phyloP scores from a whole-genome alignment of 139 green algal species.

The Auxenochlorella pyrenoidosa region DNA sequence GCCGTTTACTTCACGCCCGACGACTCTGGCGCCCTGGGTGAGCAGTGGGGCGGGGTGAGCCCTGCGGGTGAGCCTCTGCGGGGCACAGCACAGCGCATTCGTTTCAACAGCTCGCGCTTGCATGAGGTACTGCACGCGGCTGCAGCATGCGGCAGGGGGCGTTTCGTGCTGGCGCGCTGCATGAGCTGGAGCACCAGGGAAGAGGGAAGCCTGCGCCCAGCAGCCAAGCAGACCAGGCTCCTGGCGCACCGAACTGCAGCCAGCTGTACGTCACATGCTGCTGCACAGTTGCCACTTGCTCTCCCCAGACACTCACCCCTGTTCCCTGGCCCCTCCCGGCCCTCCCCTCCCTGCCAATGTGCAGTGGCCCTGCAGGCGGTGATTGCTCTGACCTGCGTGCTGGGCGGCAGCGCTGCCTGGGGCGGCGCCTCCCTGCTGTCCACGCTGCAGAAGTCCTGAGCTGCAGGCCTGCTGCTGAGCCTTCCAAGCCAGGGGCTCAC shows the following conservation, averaged over 20 bases:
- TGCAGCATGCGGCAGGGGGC: too few relatives aligned
- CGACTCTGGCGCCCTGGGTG: constrained; percentile 39
- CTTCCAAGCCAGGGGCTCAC: too few relatives aligned
- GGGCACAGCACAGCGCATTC: neutral
- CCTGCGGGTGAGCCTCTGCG: too few relatives aligned
- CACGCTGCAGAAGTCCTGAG: constrained; percentile 60
- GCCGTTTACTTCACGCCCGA: constrained; percentile 66
- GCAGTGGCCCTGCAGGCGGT: constrained; percentile 56
- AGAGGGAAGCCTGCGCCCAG: too few relatives aligned
- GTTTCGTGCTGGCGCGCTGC: too few relatives aligned
- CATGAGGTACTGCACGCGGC: too few relatives aligned
- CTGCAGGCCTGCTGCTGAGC: neutral
- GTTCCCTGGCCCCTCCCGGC: neutral
- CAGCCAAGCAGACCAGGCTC: too few relatives aligned
- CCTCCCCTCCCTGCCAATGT: neutral
- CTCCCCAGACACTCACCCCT: too few relatives aligned
- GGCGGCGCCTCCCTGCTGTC: constrained; percentile 59
- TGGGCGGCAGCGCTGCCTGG: constrained; percentile 62
- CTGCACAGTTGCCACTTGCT: too few relatives aligned
- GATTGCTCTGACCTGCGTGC: constrained; percentile 41
- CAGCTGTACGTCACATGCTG: too few relatives aligned
- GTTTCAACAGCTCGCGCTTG: neutral
- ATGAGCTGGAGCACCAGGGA: too few relatives aligned
- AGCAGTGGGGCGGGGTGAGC: neutral
- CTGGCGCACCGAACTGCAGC: neutral